Percentiles rank a stretch among this genome's conserved stretches.
phyloP scores from a whole-genome alignment of 805 yeast genomes.

The Candida parachauliodes region DNA sequence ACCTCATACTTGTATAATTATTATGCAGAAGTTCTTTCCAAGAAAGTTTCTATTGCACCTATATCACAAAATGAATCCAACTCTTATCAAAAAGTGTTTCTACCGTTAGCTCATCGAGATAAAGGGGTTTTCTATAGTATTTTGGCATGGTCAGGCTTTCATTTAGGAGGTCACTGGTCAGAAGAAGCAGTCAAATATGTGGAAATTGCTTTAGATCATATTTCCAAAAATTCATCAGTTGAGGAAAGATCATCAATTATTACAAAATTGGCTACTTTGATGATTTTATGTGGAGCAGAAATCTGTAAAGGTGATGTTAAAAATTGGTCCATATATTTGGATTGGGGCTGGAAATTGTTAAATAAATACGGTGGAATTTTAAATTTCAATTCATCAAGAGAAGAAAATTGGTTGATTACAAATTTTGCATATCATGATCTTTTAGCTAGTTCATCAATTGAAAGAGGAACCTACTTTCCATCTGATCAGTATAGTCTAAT shows the following conservation, averaged over 20 bases:
- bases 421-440: constrained; percentile 82
- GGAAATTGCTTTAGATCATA: constrained; percentile 43
- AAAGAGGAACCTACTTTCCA: constrained; percentile 64
- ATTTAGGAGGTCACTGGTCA: constrained; percentile 43
- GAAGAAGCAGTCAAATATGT: constrained; percentile 48
- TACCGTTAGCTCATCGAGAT: constrained; percentile 54
- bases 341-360: constrained; percentile 63
- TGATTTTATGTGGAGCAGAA: constrained; percentile 74
- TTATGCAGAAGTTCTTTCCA: constrained; percentile 43
- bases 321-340: constrained; percentile 67
- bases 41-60: constrained; percentile 47
- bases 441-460: constrained; percentile 56
- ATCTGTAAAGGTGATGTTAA: constrained; percentile 79
- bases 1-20: constrained; percentile 44
- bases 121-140: constrained; percentile 49
- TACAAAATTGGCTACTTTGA: constrained; percentile 56
- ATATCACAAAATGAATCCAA: constrained; percentile 41
- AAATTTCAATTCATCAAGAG: constrained; percentile 47
- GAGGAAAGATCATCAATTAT: constrained; percentile 32
- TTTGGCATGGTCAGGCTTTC: constrained; percentile 55
- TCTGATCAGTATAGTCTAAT: constrained; percentile 55
- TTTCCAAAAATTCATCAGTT: constrained; percentile 13
- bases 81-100: constrained; percentile 47
- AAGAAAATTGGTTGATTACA: constrained; percentile 68
- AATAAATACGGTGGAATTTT: constrained; percentile 62